These are phyloP conservation scores for Cenococcum geophilum DNA, from an alignment of 495 filamentous ascomycete genomes.

Conservation along the genomic window DNA sequence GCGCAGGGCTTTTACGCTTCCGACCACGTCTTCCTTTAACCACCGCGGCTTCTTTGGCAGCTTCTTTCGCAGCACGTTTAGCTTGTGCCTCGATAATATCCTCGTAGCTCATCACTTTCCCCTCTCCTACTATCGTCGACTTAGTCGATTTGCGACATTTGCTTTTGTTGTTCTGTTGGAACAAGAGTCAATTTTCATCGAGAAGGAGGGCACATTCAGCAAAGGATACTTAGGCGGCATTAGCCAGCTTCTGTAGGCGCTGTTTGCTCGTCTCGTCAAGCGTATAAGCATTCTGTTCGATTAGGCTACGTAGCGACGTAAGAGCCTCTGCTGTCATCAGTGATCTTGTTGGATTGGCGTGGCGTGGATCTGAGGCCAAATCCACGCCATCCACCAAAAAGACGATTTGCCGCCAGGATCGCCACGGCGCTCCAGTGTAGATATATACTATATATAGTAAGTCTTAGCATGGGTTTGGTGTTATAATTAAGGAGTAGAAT, in stretches of 20 bases:
- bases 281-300: too few relatives aligned
- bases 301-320: too few relatives aligned
- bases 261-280: conserved; percentile 9
- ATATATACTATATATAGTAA: too few relatives aligned
- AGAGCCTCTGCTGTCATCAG: conserved; percentile 11
- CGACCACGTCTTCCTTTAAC: too few relatives aligned
- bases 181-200: conserved; percentile 5
- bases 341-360: too few relatives aligned
- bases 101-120: conserved; percentile 15
- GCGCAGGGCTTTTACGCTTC: too few relatives aligned
- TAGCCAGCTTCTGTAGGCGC: not conserved
- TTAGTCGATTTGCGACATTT: conserved; percentile 5
- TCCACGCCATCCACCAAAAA: too few relatives aligned
- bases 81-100: conserved; percentile 8
- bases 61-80: conserved; percentile 6
- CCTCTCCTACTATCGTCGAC: conserved; percentile 4
- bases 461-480: too few relatives aligned
- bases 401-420: too few relatives aligned
- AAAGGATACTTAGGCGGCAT: conserved; percentile 6
- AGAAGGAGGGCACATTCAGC: conserved; percentile 7
- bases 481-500: too few relatives aligned
- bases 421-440: too few relatives aligned
- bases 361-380: too few relatives aligned
- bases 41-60: not conserved
- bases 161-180: conserved; percentile 12